These are phyloP conservation scores for Funneliformis geosporum DNA, from an alignment of 192 early-diverging fungal species.

Conservation along the genomic window DNA sequence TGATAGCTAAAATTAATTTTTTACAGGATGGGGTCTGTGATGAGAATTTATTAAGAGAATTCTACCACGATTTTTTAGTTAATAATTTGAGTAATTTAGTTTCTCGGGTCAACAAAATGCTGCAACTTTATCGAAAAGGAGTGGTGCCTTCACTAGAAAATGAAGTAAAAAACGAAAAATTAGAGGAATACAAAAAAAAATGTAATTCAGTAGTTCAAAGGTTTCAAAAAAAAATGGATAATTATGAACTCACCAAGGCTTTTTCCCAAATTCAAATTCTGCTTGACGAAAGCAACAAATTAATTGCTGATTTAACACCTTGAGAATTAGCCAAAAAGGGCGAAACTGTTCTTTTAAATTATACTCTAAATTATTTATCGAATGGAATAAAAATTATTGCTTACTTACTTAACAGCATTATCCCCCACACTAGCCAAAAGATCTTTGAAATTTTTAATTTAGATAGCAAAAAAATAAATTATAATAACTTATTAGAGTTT, in stretches of 20 bases:
- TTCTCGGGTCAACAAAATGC: not conserved
- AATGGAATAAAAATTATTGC: slow-evolving; percentile 18
- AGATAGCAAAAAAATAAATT: not conserved
- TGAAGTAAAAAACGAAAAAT: not conserved
- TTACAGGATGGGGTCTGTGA: not conserved
- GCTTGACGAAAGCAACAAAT: not conserved
- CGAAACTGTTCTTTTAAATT: not conserved
- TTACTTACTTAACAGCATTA: not conserved
- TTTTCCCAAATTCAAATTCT: not conserved
- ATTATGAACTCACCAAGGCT: not conserved
- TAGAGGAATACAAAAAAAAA: not conserved
- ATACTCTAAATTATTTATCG: not conserved
- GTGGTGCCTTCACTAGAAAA: not conserved
- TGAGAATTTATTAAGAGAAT: not conserved
- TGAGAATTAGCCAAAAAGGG: slow-evolving; percentile 6
- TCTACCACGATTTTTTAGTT: slow-evolving; percentile 12
- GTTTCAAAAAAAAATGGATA: slow-evolving; percentile 1
- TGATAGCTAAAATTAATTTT: slow-evolving; percentile 15
- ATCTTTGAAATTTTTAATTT: not conserved
- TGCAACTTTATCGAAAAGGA: not conserved
- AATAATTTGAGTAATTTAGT: slow-evolving; percentile 21
- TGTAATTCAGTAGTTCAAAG: not conserved
- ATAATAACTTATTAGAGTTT: not conserved
- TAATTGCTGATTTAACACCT: slow-evolving; percentile 2
- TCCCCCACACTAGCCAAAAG: not conserved